Conservation (phyloP, 2,329 filamentous ascomycete species). For the Ustulina deusta region DNA sequence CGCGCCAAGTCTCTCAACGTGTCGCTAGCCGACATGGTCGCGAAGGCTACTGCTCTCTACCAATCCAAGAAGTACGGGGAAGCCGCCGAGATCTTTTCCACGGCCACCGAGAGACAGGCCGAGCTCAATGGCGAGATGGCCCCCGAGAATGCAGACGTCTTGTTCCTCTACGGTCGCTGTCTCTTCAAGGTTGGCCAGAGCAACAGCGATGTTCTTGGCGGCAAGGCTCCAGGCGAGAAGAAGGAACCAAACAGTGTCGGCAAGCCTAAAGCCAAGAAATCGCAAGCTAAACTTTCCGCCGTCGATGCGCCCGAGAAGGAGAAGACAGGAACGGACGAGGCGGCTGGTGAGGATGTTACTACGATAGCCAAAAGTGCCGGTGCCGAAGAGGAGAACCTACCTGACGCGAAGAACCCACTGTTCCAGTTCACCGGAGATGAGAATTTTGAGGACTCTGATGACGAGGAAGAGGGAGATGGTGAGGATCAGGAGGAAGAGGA, state of each 20-base stretch:
- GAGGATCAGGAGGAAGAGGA: constrained; percentile 64
- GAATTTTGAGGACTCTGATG: constrained; percentile 87
- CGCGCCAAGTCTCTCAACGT: constrained; percentile 67
- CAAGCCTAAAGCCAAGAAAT: constrained; percentile 55
- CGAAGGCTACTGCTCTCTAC: constrained; percentile 86
- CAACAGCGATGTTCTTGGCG: constrained; percentile 94
- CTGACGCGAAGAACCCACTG: constrained; percentile 75
- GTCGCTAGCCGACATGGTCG: constrained; percentile 80
- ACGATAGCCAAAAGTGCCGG: constrained; percentile 58
- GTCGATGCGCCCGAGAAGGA: constrained; percentile 54
- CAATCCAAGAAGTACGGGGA: constrained; percentile 88
- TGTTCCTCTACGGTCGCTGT: constrained; percentile 94
- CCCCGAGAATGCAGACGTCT: constrained; percentile 89
- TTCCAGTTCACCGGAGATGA: constrained; percentile 97
- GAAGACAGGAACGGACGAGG: constrained; percentile 56
- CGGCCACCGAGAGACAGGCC: constrained; percentile 89
- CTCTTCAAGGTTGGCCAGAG: constrained; percentile 93
- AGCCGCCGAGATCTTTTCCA: constrained; percentile 88
- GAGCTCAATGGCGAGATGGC: constrained; percentile 93
- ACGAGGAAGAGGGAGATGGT: constrained; percentile 66
- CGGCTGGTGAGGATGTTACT: constrained; percentile 60
- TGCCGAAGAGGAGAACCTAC: constrained; percentile 54
- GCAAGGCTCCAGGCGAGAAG: constrained; percentile 73
- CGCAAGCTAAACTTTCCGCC: constrained; percentile 55
- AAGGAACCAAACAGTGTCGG: constrained; percentile 58